Evolutionary conservation across 2,329 filamentous ascomycete genomes (phyloP).

Genomic region (Cordyceps javanica): DNA sequence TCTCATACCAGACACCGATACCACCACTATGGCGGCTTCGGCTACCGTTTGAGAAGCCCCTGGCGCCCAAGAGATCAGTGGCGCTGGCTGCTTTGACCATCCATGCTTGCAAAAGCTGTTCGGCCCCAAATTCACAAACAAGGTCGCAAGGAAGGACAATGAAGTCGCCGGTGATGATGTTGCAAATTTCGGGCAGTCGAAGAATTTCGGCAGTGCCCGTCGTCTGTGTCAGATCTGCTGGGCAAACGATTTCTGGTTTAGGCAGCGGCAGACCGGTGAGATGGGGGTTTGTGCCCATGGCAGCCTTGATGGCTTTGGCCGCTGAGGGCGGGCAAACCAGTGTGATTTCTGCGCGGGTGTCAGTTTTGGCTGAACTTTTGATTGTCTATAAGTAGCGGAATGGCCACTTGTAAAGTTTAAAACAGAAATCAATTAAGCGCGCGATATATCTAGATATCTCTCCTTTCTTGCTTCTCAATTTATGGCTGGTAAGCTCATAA

Average conservation of each 20-base stretch:
- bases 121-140: constrained; percentile 81
- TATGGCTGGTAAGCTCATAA: neutral
- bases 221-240: constrained; percentile 68
- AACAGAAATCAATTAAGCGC: neutral
- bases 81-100: constrained; percentile 76
- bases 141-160: constrained; percentile 88
- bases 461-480: neutral
- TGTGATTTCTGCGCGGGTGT: constrained; percentile 47
- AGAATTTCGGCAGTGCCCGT: constrained; percentile 88
- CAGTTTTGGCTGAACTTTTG: constrained; percentile 14
- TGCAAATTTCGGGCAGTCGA: constrained; percentile 72
- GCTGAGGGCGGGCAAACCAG: constrained; percentile 60
- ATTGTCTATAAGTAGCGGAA: neutral
- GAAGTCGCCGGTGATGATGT: constrained; percentile 78
- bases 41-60: constrained; percentile 30
- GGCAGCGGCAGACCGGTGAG: constrained; percentile 68
- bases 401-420: neutral
- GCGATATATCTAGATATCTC: neutral
- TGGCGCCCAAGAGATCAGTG: constrained; percentile 50
- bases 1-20: constrained; percentile 86
- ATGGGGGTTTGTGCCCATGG: constrained; percentile 71
- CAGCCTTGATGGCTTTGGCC: constrained; percentile 58
- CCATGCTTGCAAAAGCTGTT: constrained; percentile 82
- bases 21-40: constrained; percentile 60
- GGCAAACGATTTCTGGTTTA: constrained; percentile 69